phyloP scores from a whole-genome alignment of 768 basidiomycete genomes.

The Multifurca ochricompacta region DNA sequence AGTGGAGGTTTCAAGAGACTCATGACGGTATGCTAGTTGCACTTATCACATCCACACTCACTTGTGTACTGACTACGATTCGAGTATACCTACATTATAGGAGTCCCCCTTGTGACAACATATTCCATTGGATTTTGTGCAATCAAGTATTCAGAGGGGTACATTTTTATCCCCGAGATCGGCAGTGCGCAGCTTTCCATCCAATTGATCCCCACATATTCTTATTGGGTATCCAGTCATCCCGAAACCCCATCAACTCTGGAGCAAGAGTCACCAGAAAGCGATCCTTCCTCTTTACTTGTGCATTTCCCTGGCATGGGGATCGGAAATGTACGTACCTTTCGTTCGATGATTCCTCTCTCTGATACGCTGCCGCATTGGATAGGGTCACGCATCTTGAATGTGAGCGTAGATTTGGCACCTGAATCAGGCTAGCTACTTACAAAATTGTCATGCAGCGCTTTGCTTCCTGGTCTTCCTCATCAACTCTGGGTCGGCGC shows the following conservation, averaged over 20 bases:
- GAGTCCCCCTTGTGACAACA: slow-evolving; percentile 48
- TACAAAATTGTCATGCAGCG: slow-evolving; percentile 42
- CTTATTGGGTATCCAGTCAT: slow-evolving; percentile 36
- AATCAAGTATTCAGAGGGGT: slow-evolving; percentile 72
- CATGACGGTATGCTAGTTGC: slow-evolving; percentile 59
- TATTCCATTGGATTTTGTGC: slow-evolving; percentile 56
- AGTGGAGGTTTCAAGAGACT: slow-evolving; percentile 74
- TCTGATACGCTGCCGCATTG: neutral
- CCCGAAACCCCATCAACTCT: slow-evolving; percentile 54
- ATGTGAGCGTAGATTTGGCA: slow-evolving; percentile 35
- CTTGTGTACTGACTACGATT: neutral
- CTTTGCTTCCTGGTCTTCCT: slow-evolving; percentile 84
- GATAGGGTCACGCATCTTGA: slow-evolving; percentile 69
- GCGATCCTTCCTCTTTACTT: slow-evolving; percentile 62
- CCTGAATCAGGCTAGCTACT: neutral
- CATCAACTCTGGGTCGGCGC: slow-evolving; percentile 49
- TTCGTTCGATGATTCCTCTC: neutral
- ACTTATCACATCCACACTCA: neutral
- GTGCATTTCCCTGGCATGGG: slow-evolving; percentile 58
- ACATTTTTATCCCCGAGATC: slow-evolving; percentile 33
- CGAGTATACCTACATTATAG: slow-evolving; percentile 65
- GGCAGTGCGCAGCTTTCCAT: slow-evolving; percentile 41
- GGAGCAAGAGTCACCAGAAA: slow-evolving; percentile 39
- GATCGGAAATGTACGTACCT: slow-evolving; percentile 57
- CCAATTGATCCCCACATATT: neutral